Evolutionary conservation across 352 stramenopile genomes (phyloP), one percentile per base, ranked within the genome.

Genomic region (Hyaloperonospora arabidopsidis): DNA sequence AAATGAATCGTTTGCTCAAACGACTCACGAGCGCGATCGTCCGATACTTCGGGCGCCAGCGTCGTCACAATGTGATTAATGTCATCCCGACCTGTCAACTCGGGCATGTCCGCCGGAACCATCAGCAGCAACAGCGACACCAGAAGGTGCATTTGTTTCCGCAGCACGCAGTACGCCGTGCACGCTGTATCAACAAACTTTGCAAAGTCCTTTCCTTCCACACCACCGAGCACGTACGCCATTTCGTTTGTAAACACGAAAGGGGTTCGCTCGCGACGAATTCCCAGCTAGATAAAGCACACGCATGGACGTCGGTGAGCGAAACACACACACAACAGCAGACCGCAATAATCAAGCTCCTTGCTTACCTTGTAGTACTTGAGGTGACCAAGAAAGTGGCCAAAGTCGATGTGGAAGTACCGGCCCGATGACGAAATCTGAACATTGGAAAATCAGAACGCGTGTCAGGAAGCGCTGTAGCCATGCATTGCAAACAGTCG

Each of bases 401-500:
- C 84, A 48, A 94, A 94, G 65, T 94, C 84, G 32, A 94, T 94
- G 63, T 94, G 84, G 62, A 94, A 94, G 72, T 92, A 94, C 53
- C 82, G 78, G 28, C 84, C 84, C 3, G 70, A 79, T 17, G 72
- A 78, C 18, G 63, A 59, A 58, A 93, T 92, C 79, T 89, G 19
- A 45, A 56, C 18, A 40, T 13, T 28, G 46, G 28, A 18, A 51
- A 43, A 51, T 11, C 1, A 41, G 7, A 29, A 29, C 25, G 7
- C 3, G 18, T 15, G 36, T 39, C 18, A 49, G 45, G 13, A 15
- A 29, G 18, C 0, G 18, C 45, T 29, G 8, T 18, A 41, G 29
- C 25, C 0, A n/a, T 10, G 14, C 15, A 49, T 38, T n/a, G 5
- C 38, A 1, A 41, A 8, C 7, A 40, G 25, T 5, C 14, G 18